A percentile compares a stretch with the other conserved stretches of the same genome.
phyloP scores from a whole-genome alignment of 177 flowering plant species.

The Vitis hybrid region DNA sequence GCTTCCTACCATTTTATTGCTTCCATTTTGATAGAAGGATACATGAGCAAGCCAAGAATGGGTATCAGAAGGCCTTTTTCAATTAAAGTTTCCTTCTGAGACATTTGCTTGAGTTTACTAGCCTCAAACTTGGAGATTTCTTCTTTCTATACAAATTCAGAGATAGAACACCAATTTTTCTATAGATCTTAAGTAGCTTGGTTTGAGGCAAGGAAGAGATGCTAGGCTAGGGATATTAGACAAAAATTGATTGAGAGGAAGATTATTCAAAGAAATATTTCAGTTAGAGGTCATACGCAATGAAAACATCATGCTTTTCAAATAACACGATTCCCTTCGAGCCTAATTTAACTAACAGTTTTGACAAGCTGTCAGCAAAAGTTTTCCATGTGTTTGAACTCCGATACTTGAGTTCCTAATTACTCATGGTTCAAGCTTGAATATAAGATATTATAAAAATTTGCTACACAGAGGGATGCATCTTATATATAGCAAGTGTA shows the following conservation, averaged over 20 bases:
- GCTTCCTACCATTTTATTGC: slow-evolving; percentile 34
- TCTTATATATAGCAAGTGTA: no score
- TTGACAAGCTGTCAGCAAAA: slow-evolving; percentile 26
- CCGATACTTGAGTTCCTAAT: slow-evolving; percentile 18
- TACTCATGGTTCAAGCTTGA: no score
- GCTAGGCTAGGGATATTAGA: slow-evolving; percentile 59
- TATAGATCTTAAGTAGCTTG: slow-evolving; percentile 39
- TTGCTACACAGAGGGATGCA: no score
- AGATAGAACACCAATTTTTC: slow-evolving; percentile 52
- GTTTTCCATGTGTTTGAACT: slow-evolving; percentile 17
- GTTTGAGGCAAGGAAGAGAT: slow-evolving; percentile 27
- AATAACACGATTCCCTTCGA: slow-evolving; percentile 27
- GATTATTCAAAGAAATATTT: slow-evolving; percentile 41
- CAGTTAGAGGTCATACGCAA: slow-evolving; percentile 62
- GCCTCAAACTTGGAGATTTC: slow-evolving; percentile 19
- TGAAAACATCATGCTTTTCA: slow-evolving; percentile 48
- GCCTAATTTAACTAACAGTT: slow-evolving; percentile 40
- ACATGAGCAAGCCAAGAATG: slow-evolving; percentile 52
- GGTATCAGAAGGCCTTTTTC: slow-evolving; percentile 37
- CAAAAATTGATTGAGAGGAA: slow-evolving; percentile 40
- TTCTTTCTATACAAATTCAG: slow-evolving; percentile 40
- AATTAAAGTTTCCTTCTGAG: slow-evolving; percentile 18
- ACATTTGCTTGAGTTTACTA: slow-evolving; percentile 19
- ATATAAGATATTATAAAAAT: no score
- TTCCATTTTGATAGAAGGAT: slow-evolving; percentile 37